phyloP scores from a whole-genome alignment of 2,329 filamentous ascomycete species.

The Exophiala viscosa region DNA sequence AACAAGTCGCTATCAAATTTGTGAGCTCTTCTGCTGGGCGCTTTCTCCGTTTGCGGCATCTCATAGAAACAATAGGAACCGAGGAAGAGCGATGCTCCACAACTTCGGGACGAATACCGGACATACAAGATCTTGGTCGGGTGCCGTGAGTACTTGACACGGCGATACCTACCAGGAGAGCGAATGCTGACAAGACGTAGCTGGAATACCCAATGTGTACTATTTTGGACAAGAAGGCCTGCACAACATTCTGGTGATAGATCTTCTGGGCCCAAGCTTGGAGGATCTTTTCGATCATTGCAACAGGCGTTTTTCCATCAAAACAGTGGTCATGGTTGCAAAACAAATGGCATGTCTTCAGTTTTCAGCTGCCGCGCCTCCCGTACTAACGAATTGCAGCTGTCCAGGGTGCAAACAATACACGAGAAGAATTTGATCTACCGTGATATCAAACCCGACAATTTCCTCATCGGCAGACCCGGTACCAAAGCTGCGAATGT shows the following conservation, averaged over 20 bases:
- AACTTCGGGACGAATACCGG: slow-evolving; percentile 95
- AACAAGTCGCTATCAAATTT: slow-evolving; percentile 99
- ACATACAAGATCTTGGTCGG: slow-evolving; percentile 99
- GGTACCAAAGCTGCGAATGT: slow-evolving; percentile 94
- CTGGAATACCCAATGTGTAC: slow-evolving; percentile 98
- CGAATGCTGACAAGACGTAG: slow-evolving; percentile 46
- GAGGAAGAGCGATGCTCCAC: slow-evolving; percentile 95
- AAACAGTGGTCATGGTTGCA: slow-evolving; percentile 98
- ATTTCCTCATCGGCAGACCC: slow-evolving; percentile 93
- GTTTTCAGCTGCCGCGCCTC: not conserved
- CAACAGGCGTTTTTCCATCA: slow-evolving; percentile 88
- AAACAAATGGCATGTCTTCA: slow-evolving; percentile 81
- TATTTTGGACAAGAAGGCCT: slow-evolving; percentile 98
- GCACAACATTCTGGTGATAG: slow-evolving; percentile 98
- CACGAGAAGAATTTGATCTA: slow-evolving; percentile 99
- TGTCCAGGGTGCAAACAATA: slow-evolving; percentile 88
- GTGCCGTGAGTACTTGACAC: slow-evolving; percentile 71
- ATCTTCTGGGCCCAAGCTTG: slow-evolving; percentile 87
- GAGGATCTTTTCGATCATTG: slow-evolving; percentile 98
- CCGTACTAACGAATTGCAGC: slow-evolving; percentile 46
- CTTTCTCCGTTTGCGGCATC: slow-evolving; percentile 27
- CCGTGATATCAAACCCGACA: slow-evolving; percentile 98
- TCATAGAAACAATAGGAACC: slow-evolving; percentile 66
- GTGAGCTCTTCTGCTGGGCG: slow-evolving; percentile 53
- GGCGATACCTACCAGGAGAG: slow-evolving; percentile 4